A percentile compares a stretch with the other conserved stretches of the same genome.
These are phyloP conservation scores for Rhodamnia rubescens DNA, from an alignment of 345 rosid genomes.

Conservation along the genomic window DNA sequence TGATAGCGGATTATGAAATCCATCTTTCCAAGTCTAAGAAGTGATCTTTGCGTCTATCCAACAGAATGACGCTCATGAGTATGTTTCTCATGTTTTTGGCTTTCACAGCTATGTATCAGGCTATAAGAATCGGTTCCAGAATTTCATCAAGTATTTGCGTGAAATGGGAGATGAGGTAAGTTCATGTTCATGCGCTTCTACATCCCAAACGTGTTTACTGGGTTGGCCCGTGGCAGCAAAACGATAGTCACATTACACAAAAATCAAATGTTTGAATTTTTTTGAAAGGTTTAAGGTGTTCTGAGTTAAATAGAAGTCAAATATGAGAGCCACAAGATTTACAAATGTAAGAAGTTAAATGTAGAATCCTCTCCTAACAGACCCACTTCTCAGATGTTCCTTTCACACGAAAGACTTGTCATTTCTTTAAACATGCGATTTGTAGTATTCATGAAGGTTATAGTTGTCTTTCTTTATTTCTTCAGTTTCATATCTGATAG, in stretches of 20 bases:
- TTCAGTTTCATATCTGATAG: neutral
- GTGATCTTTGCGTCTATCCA: neutral
- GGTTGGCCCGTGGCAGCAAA: neutral
- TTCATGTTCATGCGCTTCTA: neutral
- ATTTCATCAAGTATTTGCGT: constrained; percentile 78
- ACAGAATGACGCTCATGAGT: neutral
- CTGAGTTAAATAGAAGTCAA: neutral
- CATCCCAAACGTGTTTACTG: neutral
- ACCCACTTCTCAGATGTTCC: neutral
- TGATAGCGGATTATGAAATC: neutral
- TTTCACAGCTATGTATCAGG: constrained; percentile 90
- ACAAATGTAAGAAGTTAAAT: neutral
- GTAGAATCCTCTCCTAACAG: neutral
- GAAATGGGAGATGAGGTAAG: constrained; percentile 99
- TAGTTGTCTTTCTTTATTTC: neutral
- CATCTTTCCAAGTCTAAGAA: neutral
- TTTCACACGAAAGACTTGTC: neutral
- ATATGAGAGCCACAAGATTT: neutral
- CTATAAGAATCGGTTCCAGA: constrained; percentile 94
- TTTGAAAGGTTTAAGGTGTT: neutral
- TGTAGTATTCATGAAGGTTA: neutral
- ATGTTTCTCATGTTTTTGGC: constrained; percentile 1
- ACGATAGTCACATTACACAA: neutral
- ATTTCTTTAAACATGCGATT: neutral
- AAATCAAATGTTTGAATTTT: neutral